phyloP scores from a whole-genome alignment of 2,329 filamentous ascomycete genomes.

The Alternaria brassicicola region DNA sequence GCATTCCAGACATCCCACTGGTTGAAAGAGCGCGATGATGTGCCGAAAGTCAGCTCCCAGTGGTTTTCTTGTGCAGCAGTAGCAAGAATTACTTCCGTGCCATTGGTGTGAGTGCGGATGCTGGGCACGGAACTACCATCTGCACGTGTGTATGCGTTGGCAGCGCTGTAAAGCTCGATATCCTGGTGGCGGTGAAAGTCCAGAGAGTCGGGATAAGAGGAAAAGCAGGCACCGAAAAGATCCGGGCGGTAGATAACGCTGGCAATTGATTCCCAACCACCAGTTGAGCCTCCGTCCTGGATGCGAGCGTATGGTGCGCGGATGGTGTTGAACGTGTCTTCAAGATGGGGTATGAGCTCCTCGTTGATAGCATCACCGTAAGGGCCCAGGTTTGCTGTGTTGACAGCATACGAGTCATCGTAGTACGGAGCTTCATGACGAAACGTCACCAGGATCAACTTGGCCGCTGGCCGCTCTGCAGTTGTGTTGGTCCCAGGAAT shows the following conservation, averaged over 20 bases:
- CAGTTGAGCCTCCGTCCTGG: constrained; percentile 48
- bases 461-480: constrained; percentile 37
- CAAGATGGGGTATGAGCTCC: constrained; percentile 47
- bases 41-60: constrained; percentile 49
- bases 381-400: constrained; percentile 49
- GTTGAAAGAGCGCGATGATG: constrained; percentile 39
- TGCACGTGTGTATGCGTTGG: constrained; percentile 39
- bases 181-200: constrained; percentile 49
- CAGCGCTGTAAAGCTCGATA: constrained; percentile 42
- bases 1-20: constrained; percentile 51
- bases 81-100: constrained; percentile 33
- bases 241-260: constrained; percentile 49
- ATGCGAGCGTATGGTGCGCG: constrained; percentile 46
- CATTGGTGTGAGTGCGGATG: constrained; percentile 38
- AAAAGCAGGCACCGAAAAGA: constrained; percentile 48
- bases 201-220: constrained; percentile 48
- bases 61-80: constrained; percentile 44
- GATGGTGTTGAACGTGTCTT: constrained; percentile 46
- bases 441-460: constrained; percentile 47
- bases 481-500: constrained; percentile 37
- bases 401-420: constrained; percentile 50
- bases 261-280: constrained; percentile 48
- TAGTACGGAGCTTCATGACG: constrained; percentile 50
- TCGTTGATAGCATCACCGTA: constrained; percentile 51
- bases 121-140: constrained; percentile 40